Evolutionary conservation across 2,329 filamentous ascomycete genomes (phyloP).

Genomic region (Phyllosticta citribraziliensis): DNA sequence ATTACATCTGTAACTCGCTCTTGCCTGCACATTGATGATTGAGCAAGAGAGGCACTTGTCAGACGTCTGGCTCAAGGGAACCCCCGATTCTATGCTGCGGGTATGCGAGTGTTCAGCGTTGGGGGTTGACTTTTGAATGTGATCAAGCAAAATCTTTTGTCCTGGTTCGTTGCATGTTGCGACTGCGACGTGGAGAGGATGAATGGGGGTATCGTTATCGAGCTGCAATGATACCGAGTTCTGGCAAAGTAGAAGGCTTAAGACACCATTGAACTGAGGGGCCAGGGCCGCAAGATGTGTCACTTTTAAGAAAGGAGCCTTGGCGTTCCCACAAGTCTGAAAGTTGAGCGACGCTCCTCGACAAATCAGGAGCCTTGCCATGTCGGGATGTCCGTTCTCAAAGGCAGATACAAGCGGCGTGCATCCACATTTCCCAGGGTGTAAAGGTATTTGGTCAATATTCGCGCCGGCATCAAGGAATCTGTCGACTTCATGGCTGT

Average conservation of each 20-base stretch:
- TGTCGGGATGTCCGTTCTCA: neutral
- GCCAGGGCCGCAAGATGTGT: too few relatives aligned
- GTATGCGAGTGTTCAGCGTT: too few relatives aligned
- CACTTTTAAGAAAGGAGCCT: too few relatives aligned
- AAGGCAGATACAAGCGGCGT: neutral
- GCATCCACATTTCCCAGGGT: neutral
- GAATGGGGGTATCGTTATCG: neutral
- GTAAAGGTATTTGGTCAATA: fast-evolving
- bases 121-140: too few relatives aligned
- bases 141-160: too few relatives aligned
- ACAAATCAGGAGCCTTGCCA: neutral
- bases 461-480: neutral
- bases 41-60: too few relatives aligned
- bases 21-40: too few relatives aligned
- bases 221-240: neutral
- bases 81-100: too few relatives aligned
- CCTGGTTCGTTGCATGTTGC: too few relatives aligned
- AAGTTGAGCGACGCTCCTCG: neutral
- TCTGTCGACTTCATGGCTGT: fast-evolving
- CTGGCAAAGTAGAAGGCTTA: neutral
- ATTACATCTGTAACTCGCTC: too few relatives aligned
- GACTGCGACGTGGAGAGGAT: too few relatives aligned
- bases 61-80: too few relatives aligned
- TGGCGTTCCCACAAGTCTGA: neutral
- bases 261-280: neutral